These are phyloP conservation scores for Aspergillus clavatus DNA, from an alignment of 2,329 filamentous ascomycete species.

Conservation along the genomic window DNA sequence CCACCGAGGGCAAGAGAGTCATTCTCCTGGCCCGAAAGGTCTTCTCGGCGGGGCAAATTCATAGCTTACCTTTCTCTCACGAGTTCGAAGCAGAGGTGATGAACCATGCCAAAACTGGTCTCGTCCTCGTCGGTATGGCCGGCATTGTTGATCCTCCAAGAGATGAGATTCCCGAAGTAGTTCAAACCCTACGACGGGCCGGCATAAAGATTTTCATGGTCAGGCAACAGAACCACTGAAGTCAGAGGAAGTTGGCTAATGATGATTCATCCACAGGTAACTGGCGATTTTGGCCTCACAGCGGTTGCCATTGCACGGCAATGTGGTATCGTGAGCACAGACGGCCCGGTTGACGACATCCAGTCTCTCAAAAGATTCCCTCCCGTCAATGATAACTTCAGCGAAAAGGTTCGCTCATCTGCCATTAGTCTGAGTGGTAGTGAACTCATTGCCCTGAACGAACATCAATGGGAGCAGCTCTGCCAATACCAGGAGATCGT, in stretches of 20 bases:
- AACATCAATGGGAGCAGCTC: slow-evolving; percentile 64
- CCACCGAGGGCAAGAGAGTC: slow-evolving; percentile 62
- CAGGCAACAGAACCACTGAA: slow-evolving; percentile 11
- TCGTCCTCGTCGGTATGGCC: slow-evolving; percentile 54
- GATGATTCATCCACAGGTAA: slow-evolving; percentile 46
- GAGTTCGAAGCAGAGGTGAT: slow-evolving; percentile 56
- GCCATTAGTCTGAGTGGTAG: slow-evolving; percentile 62
- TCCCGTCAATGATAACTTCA: not conserved
- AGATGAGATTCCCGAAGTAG: slow-evolving; percentile 55
- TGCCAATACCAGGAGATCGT: slow-evolving; percentile 66
- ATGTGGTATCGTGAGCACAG: slow-evolving; percentile 61
- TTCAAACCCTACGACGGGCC: slow-evolving; percentile 61
- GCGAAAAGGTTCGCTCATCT: slow-evolving; percentile 19
- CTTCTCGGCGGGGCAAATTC: slow-evolving; percentile 40
- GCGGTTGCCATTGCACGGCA: slow-evolving; percentile 68
- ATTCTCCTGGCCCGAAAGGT: slow-evolving; percentile 62
- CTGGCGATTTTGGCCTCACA: slow-evolving; percentile 71
- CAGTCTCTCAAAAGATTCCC: slow-evolving; percentile 45
- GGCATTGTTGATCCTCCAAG: slow-evolving; percentile 58
- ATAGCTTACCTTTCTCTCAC: slow-evolving; percentile 41
- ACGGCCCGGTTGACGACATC: slow-evolving; percentile 49
- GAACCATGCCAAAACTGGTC: slow-evolving; percentile 45
- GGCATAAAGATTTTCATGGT: slow-evolving; percentile 76
- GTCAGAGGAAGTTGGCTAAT: not conserved
- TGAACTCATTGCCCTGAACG: slow-evolving; percentile 61